Conservation (phyloP, 306 rosid species). For the Cicer pinnatifidum region DNA sequence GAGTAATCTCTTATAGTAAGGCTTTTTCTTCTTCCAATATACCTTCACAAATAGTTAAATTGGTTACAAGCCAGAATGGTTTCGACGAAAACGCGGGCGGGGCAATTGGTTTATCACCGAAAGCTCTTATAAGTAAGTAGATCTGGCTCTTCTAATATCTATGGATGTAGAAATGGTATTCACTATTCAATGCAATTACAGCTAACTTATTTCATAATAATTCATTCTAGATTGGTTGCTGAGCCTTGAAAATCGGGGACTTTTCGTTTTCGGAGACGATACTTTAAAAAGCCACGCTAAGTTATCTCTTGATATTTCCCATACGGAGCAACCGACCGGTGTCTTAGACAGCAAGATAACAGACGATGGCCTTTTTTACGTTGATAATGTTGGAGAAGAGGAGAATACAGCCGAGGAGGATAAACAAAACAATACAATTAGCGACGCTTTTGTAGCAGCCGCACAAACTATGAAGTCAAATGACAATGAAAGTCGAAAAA, state of each 20-base stretch:
- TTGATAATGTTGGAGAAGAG: slow-evolving; percentile 60
- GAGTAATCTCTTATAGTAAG: slow-evolving; percentile 58
- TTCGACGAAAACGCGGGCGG: slow-evolving; percentile 53
- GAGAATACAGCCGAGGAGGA: slow-evolving; percentile 47
- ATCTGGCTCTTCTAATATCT: slow-evolving; percentile 14
- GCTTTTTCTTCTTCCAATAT: slow-evolving; percentile 66
- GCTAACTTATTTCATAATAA: slow-evolving; percentile 21
- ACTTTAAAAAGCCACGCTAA: slow-evolving; percentile 47
- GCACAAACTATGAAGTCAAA: slow-evolving; percentile 57
- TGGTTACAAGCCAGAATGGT: slow-evolving; percentile 51
- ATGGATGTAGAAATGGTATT: slow-evolving; percentile 12
- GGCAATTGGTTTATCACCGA: slow-evolving; percentile 57
- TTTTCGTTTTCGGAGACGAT: slow-evolving; percentile 64
- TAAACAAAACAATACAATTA: slow-evolving; percentile 46
- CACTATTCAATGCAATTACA: neutral
- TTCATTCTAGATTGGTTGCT: slow-evolving; percentile 67
- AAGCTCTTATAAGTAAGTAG: slow-evolving; percentile 63
- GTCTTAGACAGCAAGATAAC: slow-evolving; percentile 47
- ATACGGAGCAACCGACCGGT: slow-evolving; percentile 33
- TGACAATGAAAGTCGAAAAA: slow-evolving; percentile 52
- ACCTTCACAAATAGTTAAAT: slow-evolving; percentile 59
- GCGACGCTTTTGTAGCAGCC: slow-evolving; percentile 60
- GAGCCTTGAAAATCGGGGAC: slow-evolving; percentile 67
- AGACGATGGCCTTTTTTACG: slow-evolving; percentile 61
- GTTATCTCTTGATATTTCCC: slow-evolving; percentile 45